phyloP scores from a whole-genome alignment of 1,284 basidiomycete species.

The Exobasidium rhododendri region DNA sequence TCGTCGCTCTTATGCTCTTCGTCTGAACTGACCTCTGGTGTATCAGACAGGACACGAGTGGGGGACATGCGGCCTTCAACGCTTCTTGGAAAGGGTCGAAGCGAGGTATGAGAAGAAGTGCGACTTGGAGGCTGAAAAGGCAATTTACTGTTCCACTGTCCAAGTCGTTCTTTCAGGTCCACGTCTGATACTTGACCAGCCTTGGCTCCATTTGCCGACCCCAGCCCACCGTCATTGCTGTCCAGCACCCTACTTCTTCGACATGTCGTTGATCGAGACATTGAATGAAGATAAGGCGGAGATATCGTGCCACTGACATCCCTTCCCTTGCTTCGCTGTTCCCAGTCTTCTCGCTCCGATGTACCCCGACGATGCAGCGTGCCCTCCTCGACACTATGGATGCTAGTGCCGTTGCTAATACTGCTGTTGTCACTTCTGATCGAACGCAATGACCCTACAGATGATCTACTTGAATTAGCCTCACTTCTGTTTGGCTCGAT shows the following conservation, averaged over 20 bases:
- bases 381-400: constrained; percentile 21
- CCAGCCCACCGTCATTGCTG: constrained; percentile 29
- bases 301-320: constrained; percentile 2
- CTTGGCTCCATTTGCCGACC: constrained; percentile 17
- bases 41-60: constrained; percentile 21
- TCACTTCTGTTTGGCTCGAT: too few relatives aligned
- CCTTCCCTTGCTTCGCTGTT: constrained; percentile 7
- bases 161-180: background rate
- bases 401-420: background rate
- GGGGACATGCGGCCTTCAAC: background rate
- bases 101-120: background rate
- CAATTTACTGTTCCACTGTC: constrained; percentile 3
- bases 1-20: constrained; percentile 16
- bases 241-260: constrained; percentile 29
- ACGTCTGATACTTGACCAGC: background rate
- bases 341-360: constrained; percentile 7
- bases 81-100: background rate
- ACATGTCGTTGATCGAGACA: constrained; percentile 22
- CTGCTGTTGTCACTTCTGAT: background rate
- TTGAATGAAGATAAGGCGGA: constrained; percentile 14
- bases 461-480: background rate
- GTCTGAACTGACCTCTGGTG: constrained; percentile 33
- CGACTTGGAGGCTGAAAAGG: constrained; percentile 1
- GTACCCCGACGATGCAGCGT: constrained; percentile 12
- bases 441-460: background rate